Evolutionary conservation across 305 asterid species (phyloP), one percentile per base, ranked within the genome.

Genomic region (Ajuga reptans): DNA sequence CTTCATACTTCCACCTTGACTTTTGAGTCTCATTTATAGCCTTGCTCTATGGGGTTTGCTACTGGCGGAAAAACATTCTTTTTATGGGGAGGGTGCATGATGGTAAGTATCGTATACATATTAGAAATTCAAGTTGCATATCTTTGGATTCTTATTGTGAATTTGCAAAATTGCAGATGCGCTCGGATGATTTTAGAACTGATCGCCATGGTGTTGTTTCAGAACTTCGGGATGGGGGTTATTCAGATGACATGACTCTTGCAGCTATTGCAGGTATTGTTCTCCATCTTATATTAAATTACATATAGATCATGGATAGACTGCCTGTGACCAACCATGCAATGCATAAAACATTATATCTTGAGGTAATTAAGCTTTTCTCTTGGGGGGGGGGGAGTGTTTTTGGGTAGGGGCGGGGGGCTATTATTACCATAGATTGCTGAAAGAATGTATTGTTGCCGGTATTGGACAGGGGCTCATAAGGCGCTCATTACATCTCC

Each of bases 21-120:
- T 54, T 39, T 54, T 24, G 59, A 41, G 72, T 63, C 67, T 55
- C 73, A 14, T 74, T 63, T 79, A 51, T 85, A 71, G 96, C 96
- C 96, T 42, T 89, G 96, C 72, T 89, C 96, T 1, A 89, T 89
- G 96, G 96, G 96, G 75, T 89, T 89, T 73, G 96, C 96, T 33
- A 89, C 96, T 63, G 96, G 95, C 66, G 95, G 96, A 63, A 87
- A 77, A 76, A 89, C 96, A 43, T 89, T 89, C 86, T 89, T 89
- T 79, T 73, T 89, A 59, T 89, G 96, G 96, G 96, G 96, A 77
- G 96, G 96, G 74, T 89, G 96, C 86, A 89, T 87, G 96, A 89
- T 89, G 96, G 96, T 84, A 79, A 78, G 55, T 42, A 54, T 43
- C 66, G 77, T 45, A 64, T 37, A 15, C 46, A 49, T 42, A 68